Conservation (phyloP, 1,284 basidiomycete genomes). For the Cystobasidium sp. region DNA sequence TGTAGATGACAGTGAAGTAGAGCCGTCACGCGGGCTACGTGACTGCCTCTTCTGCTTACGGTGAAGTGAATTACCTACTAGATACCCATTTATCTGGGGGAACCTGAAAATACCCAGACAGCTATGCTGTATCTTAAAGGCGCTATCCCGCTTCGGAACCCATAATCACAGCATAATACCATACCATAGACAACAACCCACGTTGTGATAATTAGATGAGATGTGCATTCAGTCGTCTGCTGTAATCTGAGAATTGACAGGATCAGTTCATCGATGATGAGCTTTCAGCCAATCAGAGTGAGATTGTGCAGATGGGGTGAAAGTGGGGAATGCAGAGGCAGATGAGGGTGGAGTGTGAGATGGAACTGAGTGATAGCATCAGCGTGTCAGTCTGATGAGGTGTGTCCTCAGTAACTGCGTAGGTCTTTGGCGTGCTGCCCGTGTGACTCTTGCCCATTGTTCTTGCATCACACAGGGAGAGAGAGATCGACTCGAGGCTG, state of each 20-base stretch:
- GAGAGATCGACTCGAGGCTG: background rate
- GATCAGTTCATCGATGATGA: background rate
- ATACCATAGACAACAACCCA: too few species aligned
- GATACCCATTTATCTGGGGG: background rate
- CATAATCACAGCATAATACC: too few species aligned
- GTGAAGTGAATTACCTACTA: background rate
- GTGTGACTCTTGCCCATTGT: background rate
- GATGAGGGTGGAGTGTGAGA: background rate
- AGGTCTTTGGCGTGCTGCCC: too few species aligned
- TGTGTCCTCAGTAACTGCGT: too few species aligned
- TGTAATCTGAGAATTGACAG: too few species aligned
- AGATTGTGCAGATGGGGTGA: background rate
- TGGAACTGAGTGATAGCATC: background rate
- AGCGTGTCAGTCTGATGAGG: background rate
- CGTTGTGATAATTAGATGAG: too few species aligned
- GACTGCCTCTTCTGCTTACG: background rate
- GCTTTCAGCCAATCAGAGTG: constrained; percentile 11
- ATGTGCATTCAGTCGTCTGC: too few species aligned
- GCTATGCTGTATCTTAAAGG: too few species aligned
- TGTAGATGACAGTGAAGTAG: background rate
- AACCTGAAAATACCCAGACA: too few species aligned
- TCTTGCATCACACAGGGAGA: background rate
- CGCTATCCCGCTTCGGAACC: too few species aligned
- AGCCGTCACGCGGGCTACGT: background rate
- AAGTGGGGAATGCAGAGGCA: background rate